These are phyloP conservation scores for Plasmopara halstedii DNA, from an alignment of 352 stramenopile genomes.

Conservation along the genomic window DNA sequence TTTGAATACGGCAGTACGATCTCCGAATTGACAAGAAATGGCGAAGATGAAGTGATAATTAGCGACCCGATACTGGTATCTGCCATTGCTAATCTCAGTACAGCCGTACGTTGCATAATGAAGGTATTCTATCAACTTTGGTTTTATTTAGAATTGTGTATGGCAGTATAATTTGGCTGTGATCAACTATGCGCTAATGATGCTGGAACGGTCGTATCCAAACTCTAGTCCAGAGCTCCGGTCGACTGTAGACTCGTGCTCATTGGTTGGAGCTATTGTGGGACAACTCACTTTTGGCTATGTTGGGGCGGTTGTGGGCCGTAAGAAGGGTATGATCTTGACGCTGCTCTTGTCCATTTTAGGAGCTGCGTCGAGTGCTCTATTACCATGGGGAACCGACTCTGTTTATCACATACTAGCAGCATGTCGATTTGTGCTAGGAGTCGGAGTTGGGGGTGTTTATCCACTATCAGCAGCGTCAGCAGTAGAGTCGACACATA, in stretches of 20 bases:
- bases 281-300: slow-evolving; percentile 79
- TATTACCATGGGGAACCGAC: slow-evolving; percentile 47
- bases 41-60: slow-evolving; percentile 9
- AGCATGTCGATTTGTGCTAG: slow-evolving; percentile 60
- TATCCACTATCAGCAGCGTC: slow-evolving; percentile 77
- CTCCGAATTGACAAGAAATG: slow-evolving; percentile 1
- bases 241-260: slow-evolving; percentile 61
- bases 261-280: slow-evolving; percentile 68
- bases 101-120: slow-evolving; percentile 33
- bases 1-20: slow-evolving; percentile 19
- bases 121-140: neutral
- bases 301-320: slow-evolving; percentile 55
- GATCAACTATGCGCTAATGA: slow-evolving; percentile 63
- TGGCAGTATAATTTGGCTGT: slow-evolving; percentile 71
- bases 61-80: slow-evolving; percentile 54
- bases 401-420: slow-evolving; percentile 61
- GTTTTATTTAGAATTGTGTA: neutral
- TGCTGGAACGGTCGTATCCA: slow-evolving; percentile 45
- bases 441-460: slow-evolving; percentile 70
- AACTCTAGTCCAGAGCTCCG: slow-evolving; percentile 42
- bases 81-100: slow-evolving; percentile 75
- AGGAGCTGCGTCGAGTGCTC: slow-evolving; percentile 41
- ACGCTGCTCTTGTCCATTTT: slow-evolving; percentile 65
- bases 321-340: slow-evolving; percentile 67
- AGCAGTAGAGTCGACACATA: slow-evolving; percentile 37